Conservation (phyloP, 108 stramenopile species). For the Pinguiococcus pyrenoidosus region DNA sequence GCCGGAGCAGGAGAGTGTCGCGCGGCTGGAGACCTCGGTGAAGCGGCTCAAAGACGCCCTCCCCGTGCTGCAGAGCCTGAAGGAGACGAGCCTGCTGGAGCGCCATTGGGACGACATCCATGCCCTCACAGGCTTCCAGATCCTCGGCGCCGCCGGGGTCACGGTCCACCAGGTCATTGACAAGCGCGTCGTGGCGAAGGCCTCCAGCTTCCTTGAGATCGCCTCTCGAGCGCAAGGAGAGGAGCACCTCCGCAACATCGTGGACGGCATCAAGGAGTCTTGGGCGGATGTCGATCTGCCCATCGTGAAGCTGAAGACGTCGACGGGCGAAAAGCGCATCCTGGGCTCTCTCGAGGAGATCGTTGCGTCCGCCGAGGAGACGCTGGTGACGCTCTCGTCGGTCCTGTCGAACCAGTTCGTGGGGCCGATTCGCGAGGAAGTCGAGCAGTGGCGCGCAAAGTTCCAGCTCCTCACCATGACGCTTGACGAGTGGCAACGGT, state of each 20-base stretch:
- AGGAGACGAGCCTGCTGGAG: conserved; percentile 7
- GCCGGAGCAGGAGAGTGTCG: conserved; percentile 14
- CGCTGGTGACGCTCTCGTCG: conserved; percentile 28
- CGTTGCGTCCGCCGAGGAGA: conserved; percentile 29
- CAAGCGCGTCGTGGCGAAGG: background rate
- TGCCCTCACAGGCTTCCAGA: conserved; percentile 6
- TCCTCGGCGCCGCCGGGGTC: background rate
- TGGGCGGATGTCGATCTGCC: conserved; percentile 31
- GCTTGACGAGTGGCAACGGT: conserved; percentile 35
- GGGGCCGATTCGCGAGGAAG: conserved; percentile 20
- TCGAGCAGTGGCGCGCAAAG: conserved; percentile 13
- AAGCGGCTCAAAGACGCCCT: conserved; percentile 18
- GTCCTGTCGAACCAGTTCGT: conserved; percentile 35
- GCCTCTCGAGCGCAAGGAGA: background rate
- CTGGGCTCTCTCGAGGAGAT: conserved; percentile 32
- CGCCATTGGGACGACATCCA: conserved; percentile 25
- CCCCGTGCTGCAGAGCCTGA: conserved; percentile 28
- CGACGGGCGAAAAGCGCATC: conserved; percentile 13
- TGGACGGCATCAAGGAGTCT: conserved; percentile 7
- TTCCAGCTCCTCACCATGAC: conserved; percentile 23
- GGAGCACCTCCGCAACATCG: conserved; percentile 1
- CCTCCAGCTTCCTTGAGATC: background rate
- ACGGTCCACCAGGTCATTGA: conserved; percentile 14
- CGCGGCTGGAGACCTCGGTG: conserved; percentile 17
- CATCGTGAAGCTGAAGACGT: conserved; percentile 18